Evolutionary conservation across 108 stramenopile species (phyloP), one percentile per base, ranked within the genome.

Genomic region (Cylindrotheca fusiformis): DNA sequence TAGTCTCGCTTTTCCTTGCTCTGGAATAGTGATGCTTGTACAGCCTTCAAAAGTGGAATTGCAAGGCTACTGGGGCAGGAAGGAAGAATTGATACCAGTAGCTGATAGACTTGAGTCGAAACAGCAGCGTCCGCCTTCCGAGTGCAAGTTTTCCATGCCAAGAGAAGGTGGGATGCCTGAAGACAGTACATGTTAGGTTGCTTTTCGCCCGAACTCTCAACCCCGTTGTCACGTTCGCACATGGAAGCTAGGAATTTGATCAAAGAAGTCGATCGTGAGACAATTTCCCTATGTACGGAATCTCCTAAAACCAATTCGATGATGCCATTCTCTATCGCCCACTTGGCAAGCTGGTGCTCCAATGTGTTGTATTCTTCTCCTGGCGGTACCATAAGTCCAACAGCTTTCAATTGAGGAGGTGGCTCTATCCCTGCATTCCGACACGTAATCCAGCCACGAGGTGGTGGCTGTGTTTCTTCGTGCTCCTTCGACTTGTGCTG

Each of bases 401-500:
- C 51, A 30, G 72, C 31, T 28, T 71, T 53, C 32, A 94, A 60
- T 1, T 55, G 77, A 2, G 96, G 96, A 12, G 93, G 79, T 55
- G 96, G 96, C 27, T 93, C 93, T 1, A 78, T 28, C 20, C 93
- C 92, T 6, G 76, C 24, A 25, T 77, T 76, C 14, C 76, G 63
- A 63, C 96, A 93, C 3, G 93, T 90, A 0, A 75, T 41, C 96
- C 96, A 96, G n/a, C 88, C 88, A 18, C 22, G 18, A 12, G 48
- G 23, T 8, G 90, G 83, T 29, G 97, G 97, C 50, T 83, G 63
- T 10, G 58, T 66, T 55, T 96, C 91, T 56, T 96, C 93, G 33
- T 84, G 55, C 46, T 75, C 66, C 65, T 82, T 82, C 8, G 93
- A 94, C 60, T 92, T 94, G 78, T 97, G 94, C 75, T 97, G 94